Conservation (phyloP, 164 flowering plant genomes). For the Aristolochia contorta region DNA sequence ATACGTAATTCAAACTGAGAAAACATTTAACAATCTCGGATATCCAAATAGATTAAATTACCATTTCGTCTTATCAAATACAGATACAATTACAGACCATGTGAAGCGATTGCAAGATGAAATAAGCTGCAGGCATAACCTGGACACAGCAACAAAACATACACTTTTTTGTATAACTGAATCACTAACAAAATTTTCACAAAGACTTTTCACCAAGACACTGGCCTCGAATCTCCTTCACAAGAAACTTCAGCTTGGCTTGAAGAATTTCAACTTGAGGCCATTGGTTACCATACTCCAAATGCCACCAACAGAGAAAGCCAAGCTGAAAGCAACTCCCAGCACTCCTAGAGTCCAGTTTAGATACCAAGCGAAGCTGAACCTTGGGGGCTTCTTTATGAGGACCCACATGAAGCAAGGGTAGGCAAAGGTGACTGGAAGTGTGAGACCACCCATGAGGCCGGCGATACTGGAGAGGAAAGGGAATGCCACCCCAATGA, state of each 20-base stretch:
- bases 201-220: not conserved
- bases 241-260: slow-evolving; percentile 34
- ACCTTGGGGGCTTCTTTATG: slow-evolving; percentile 69
- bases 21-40: too few species aligned
- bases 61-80: too few species aligned
- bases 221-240: not conserved
- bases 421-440: slow-evolving; percentile 96
- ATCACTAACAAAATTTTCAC: too few species aligned
- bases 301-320: slow-evolving; percentile 80
- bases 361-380: slow-evolving; percentile 88
- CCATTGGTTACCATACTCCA: slow-evolving; percentile 96
- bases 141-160: too few species aligned
- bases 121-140: too few species aligned
- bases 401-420: slow-evolving; percentile 99
- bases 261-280: slow-evolving; percentile 66
- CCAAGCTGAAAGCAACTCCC: slow-evolving; percentile 89
- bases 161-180: too few species aligned
- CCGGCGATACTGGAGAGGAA: slow-evolving; percentile 97
- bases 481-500: slow-evolving; percentile 93
- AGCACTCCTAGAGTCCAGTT: slow-evolving; percentile 85
- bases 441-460: slow-evolving; percentile 85
- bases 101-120: too few species aligned
- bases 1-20: too few species aligned
- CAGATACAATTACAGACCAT: too few species aligned
- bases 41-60: too few species aligned